phyloP scores from a whole-genome alignment of 129 eudicot species.

The Lactuca saligna region DNA sequence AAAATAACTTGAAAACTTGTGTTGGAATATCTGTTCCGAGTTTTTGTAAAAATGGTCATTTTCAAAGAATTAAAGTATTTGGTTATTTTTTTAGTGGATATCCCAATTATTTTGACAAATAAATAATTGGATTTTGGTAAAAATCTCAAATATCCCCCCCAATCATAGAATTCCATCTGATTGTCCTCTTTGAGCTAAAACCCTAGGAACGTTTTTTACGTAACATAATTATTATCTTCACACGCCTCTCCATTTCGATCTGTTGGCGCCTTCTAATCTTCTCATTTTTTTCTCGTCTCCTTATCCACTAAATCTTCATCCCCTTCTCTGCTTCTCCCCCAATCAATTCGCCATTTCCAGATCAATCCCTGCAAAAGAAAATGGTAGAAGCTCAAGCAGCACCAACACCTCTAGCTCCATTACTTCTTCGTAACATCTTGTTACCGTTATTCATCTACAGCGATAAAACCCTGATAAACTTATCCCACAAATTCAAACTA shows the following conservation, averaged over 20 bases:
- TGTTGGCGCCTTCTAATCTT: not conserved
- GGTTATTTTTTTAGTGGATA: too few species aligned
- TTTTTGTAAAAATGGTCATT: too few species aligned
- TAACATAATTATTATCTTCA: not conserved
- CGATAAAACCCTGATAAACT: conserved; percentile 40
- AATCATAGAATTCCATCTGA: too few species aligned
- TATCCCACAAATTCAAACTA: conserved; percentile 39
- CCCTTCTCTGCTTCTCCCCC: not conserved
- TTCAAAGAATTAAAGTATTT: too few species aligned
- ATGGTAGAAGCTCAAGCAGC: conserved; percentile 36
- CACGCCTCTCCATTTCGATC: not conserved
- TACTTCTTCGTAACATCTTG: conserved; percentile 46
- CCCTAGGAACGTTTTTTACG: conserved; percentile 6
- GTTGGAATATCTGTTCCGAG: too few species aligned
- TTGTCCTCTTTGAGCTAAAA: not conserved
- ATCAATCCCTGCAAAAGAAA: not conserved
- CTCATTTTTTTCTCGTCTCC: conserved; percentile 3
- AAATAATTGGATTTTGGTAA: too few species aligned
- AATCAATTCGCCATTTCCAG: not conserved
- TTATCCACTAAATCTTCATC: conserved; percentile 14
- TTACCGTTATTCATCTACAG: conserved; percentile 44
- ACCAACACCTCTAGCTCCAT: conserved; percentile 42
- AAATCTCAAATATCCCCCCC: too few species aligned
- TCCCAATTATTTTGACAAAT: too few species aligned
- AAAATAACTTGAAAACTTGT: too few species aligned